Conservation (phyloP, 179 eudicot species). For the Amaranthus tricolor region DNA sequence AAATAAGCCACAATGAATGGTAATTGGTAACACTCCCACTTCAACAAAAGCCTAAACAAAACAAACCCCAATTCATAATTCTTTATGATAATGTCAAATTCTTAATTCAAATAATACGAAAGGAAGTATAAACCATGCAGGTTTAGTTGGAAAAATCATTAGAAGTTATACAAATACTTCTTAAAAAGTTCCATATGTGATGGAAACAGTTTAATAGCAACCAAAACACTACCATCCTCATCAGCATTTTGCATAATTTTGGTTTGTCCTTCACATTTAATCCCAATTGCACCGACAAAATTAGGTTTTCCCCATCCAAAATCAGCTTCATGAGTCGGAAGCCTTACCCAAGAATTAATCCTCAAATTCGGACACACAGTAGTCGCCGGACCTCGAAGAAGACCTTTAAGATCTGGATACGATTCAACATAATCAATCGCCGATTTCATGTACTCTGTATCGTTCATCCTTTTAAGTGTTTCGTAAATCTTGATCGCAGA, state of each 20-base stretch:
- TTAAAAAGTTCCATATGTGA: constrained; percentile 42
- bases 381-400: constrained; percentile 34
- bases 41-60: no score
- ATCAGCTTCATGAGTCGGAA: constrained; percentile 42
- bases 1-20: no score
- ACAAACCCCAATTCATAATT: no score
- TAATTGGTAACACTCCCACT: no score
- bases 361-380: constrained; percentile 38
- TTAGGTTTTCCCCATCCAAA: constrained; percentile 55
- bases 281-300: constrained; percentile 39
- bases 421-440: constrained; percentile 43
- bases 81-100: no score
- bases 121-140: no score
- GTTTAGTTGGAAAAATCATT: no score
- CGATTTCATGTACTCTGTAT: constrained; percentile 38
- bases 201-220: constrained; percentile 30
- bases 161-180: constrained; percentile 33
- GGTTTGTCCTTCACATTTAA: constrained; percentile 37
- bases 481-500: constrained; percentile 33
- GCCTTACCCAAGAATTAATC: constrained; percentile 38
- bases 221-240: constrained; percentile 31
- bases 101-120: no score
- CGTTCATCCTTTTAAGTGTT: constrained; percentile 17
- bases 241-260: constrained; percentile 35
- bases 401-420: constrained; percentile 37